These are phyloP conservation scores for Silene latifolia DNA, from an alignment of 148 eudicot species.

Conservation along the genomic window DNA sequence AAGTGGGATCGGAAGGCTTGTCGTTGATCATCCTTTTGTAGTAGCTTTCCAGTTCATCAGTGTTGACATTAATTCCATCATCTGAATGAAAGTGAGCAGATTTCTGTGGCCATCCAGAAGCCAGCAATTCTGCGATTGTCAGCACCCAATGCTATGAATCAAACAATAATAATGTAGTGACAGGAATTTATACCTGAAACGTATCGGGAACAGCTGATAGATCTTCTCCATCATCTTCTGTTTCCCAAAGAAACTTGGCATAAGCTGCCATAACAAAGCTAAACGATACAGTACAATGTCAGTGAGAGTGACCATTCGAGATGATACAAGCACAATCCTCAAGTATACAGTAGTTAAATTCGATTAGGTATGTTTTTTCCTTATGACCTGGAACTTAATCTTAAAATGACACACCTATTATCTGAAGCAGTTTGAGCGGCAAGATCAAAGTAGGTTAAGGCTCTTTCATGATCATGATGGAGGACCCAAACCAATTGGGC, in stretches of 20 bases:
- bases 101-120: slow-evolving; percentile 12
- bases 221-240: slow-evolving; percentile 39
- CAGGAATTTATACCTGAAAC: slow-evolving; percentile 33
- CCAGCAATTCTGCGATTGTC: not conserved
- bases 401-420: slow-evolving; percentile 44
- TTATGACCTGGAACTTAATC: not conserved
- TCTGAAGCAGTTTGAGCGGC: slow-evolving; percentile 57
- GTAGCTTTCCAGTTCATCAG: slow-evolving; percentile 29
- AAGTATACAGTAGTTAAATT: not conserved
- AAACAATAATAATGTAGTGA: not conserved
- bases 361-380: no score
- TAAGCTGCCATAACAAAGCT: slow-evolving; percentile 76
- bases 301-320: not conserved
- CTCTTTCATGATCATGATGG: slow-evolving; percentile 62
- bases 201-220: slow-evolving; percentile 3
- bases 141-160: not conserved
- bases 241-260: slow-evolving; percentile 83
- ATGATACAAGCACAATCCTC: not conserved
- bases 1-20: slow-evolving; percentile 46
- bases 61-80: slow-evolving; percentile 18
- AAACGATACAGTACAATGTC: slow-evolving; percentile 19
- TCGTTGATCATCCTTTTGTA: slow-evolving; percentile 49
- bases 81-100: slow-evolving; percentile 25
- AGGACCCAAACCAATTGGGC: slow-evolving; percentile 80
- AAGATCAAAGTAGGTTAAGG: slow-evolving; percentile 52